Base-by-base conservation (phyloP, 768 basidiomycete species). In the Russula emetica region DNA sequence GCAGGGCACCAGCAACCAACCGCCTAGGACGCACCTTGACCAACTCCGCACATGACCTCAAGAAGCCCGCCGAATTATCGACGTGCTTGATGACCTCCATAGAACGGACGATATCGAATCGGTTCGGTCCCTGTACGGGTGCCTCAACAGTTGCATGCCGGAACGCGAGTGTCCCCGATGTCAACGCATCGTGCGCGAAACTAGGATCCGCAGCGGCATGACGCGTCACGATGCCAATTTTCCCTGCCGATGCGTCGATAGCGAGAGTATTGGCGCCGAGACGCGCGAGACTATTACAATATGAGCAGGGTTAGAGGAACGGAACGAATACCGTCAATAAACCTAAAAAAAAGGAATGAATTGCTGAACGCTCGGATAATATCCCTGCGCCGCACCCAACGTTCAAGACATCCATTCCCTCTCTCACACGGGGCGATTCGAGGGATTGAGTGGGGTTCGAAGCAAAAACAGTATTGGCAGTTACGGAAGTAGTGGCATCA, bases 1-100 rank as follows among this genome's bases (percentile, higher is more conserved):
- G 44, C 42, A 44, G 4, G 4, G 28, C 32, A 32, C 3, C 47
- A 26, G 47, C 47, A 22, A 49, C 30, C n/a, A n/a, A n/a, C 11
- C 13, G n/a, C 34, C n/a, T 18, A 10, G 53, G 18, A 44, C 82
- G 47, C 66, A 94, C 95, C 78, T 97, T 98, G 68, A 96, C 84
- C 34, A 98, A 82, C 62, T 87, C 80, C 0, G 90, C 90, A 68
- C 94, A 89, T 44, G 87, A 85, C 32, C 83, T 78, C 55, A 99
- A 80, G 74, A 99, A 99, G 8, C 81, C 80, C 7, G 84, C 79
- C 1, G 97, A 95, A 70, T 96, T 88, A 72, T 97, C 91, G 56
- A 99, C 97, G 71, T 99, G 97, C 76, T 99, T 97, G 34, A 99
- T 72, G 9, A 99, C 96, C 74, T 99, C 97, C 92, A 98, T 92